Evolutionary conservation across 495 filamentous ascomycete species (phyloP).

Genomic region (Penicillium tannophilum): DNA sequence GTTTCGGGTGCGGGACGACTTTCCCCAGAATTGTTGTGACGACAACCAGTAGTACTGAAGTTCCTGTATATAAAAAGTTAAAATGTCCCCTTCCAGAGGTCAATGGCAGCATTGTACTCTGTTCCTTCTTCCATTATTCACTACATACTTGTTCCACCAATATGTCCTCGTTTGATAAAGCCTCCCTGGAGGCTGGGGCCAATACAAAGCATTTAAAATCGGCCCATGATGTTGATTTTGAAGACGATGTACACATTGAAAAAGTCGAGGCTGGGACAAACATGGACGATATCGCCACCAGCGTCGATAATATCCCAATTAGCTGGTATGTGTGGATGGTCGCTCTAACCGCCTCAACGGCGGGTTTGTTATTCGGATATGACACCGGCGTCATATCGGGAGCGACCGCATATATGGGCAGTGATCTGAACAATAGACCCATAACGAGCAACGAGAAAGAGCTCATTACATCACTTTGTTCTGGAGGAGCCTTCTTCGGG

Average conservation of each 20-base stretch:
- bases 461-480: constrained; percentile 49
- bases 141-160: neutral
- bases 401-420: constrained; percentile 44
- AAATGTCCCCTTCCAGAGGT: neutral
- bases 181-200: neutral
- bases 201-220: constrained; percentile 5
- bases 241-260: constrained; percentile 3
- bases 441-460: constrained; percentile 45
- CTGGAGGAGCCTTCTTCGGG: constrained; percentile 54
- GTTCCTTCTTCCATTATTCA: neutral
- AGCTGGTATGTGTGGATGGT: constrained; percentile 41
- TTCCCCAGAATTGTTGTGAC: neutral
- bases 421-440: constrained; percentile 31
- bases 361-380: constrained; percentile 47
- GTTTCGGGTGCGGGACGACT: neutral
- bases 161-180: neutral
- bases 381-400: constrained; percentile 54
- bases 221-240: neutral
- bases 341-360: constrained; percentile 38
- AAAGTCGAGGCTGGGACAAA: neutral
- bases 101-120: neutral
- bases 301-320: constrained; percentile 12
- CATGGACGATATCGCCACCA: constrained; percentile 13
- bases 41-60: neutral
- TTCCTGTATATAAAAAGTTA: neutral